Evolutionary conservation across 345 rosid species (phyloP), one percentile per base, ranked within the genome.

Genomic region (Hibiscus syriacus): DNA sequence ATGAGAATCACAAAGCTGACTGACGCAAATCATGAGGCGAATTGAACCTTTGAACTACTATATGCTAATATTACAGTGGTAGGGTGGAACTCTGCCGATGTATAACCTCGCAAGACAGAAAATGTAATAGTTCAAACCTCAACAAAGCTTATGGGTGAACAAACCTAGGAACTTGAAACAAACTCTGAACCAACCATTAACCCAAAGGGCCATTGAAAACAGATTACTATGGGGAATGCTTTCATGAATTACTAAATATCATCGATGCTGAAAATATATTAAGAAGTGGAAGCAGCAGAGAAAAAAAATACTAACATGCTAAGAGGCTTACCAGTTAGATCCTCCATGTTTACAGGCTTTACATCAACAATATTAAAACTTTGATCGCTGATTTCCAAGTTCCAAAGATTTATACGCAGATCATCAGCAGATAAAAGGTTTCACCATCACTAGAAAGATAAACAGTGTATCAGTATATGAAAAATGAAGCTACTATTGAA

Each of bases 71-170:
- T 95, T 92, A 77, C 99, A 95, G 69, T 92, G 98, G 79, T 82
- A 72, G 99, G 99, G 73, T 95, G 99, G 76, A 95, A 95, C 68
- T 95, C 98, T 17, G 99, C 99, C 73, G 98, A 92, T 73, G 99
- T 95, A n/a, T n/a, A 76, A 95, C 99, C 96, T 95, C 99, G 96
- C 84, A 70, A 36, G 67, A 77, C 16, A 23, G 63, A 79, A 23
- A 55, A 20, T 46, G 12, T 14, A 53, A 27, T 32, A 36, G 56
- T 56, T 46, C 50, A 68, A 30, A 2, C 64, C 39, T 62, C 52
- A n/a, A 66, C 32, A 39, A 62, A 26, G 19, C 38, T 22, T 13
- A 52, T 2, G 32, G 30, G 13, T 62, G 11, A n/a, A 39, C 50
- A 62, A 22, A 62, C 11, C 11, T 39, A 13, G 66, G 66, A 62